These are phyloP conservation scores for Solanum hybrid DNA, from an alignment of 305 asterid species.

Conservation along the genomic window DNA sequence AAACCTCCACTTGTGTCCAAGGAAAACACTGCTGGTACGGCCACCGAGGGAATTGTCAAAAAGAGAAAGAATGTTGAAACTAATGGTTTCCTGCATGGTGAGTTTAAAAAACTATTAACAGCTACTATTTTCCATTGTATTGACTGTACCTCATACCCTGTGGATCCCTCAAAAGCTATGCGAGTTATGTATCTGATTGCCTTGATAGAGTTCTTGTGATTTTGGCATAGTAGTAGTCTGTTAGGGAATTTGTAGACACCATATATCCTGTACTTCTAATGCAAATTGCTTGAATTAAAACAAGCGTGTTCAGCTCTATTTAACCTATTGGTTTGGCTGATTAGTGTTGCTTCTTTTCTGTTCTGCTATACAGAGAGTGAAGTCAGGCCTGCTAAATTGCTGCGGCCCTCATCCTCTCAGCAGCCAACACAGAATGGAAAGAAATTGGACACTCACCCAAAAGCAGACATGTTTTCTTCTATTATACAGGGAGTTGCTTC, in stretches of 20 bases:
- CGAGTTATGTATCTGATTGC: slow-evolving; percentile 4
- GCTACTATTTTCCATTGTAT: slow-evolving; percentile 2
- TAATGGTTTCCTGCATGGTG: slow-evolving; percentile 32
- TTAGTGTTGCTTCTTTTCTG: slow-evolving; percentile 21
- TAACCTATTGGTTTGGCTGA: slow-evolving; percentile 22
- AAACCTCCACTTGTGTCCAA: background rate
- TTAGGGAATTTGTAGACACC: background rate
- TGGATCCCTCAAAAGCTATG: slow-evolving; percentile 1
- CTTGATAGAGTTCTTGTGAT: slow-evolving; percentile 3
- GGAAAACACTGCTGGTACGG: slow-evolving; percentile 8
- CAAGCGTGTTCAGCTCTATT: slow-evolving; percentile 11
- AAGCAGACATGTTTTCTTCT: slow-evolving; percentile 20
- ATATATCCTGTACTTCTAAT: background rate
- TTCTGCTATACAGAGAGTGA: slow-evolving; percentile 42
- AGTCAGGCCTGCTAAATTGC: slow-evolving; percentile 45
- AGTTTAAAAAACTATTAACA: slow-evolving; percentile 21
- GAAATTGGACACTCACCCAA: slow-evolving; percentile 32
- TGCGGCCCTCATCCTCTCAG: slow-evolving; percentile 29
- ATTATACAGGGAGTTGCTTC: slow-evolving; percentile 26
- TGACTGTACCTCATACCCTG: background rate
- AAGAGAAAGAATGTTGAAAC: slow-evolving; percentile 21
- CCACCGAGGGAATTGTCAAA: slow-evolving; percentile 15
- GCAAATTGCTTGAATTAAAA: slow-evolving; percentile 8
- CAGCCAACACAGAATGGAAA: slow-evolving; percentile 42
- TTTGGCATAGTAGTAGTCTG: background rate